Conservation (phyloP, 441 rosid genomes). For the Erodium chrysanthum region DNA sequence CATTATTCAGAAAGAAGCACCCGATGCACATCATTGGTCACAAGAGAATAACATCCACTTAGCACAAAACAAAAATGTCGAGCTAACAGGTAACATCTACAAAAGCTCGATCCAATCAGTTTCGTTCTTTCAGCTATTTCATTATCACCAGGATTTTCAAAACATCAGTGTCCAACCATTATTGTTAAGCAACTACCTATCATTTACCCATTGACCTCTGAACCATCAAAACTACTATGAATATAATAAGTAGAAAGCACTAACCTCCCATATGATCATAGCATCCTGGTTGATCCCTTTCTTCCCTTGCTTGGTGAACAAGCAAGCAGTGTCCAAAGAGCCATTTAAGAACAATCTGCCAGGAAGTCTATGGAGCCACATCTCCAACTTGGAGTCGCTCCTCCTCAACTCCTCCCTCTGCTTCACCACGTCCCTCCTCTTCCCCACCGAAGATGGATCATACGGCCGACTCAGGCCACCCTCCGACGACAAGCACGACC, state of each 20-base stretch:
- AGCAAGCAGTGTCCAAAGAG: constrained; percentile 4
- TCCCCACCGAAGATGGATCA: constrained; percentile 5
- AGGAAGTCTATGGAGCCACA: constrained; percentile 7
- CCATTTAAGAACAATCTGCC: constrained; percentile 7
- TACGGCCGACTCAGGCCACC: not conserved
- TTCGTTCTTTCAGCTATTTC: not conserved
- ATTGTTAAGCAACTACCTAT: not conserved
- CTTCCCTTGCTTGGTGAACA: constrained; percentile 6
- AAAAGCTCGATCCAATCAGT: not conserved
- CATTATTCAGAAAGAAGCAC: not conserved
- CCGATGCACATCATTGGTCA: not conserved
- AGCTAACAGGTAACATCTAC: not conserved
- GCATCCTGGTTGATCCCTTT: constrained; percentile 5
- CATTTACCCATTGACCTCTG: not conserved
- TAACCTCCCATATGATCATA: constrained; percentile 3
- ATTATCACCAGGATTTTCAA: not conserved
- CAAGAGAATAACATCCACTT: not conserved
- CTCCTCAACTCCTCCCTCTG: constrained; percentile 4
- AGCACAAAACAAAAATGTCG: not conserved
- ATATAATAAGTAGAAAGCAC: not conserved
- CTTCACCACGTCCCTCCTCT: not conserved
- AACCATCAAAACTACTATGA: not conserved
- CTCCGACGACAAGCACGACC: not conserved
- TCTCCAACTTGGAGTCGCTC: constrained; percentile 4
- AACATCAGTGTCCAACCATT: not conserved